phyloP scores from a whole-genome alignment of 2,329 filamentous ascomycete species.

The Aspergillus carbonarius region DNA sequence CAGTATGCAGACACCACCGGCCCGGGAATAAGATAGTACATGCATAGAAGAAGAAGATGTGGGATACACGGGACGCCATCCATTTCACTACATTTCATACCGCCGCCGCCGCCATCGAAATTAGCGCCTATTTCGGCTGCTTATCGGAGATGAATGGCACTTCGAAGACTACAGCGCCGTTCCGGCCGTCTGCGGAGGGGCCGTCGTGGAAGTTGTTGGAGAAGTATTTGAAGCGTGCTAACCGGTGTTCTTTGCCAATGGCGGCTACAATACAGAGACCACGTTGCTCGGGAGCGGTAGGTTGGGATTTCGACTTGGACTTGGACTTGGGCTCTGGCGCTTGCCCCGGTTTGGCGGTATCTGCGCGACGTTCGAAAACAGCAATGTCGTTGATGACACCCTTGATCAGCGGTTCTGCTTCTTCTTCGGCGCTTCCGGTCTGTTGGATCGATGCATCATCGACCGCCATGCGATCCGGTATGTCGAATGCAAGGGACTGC shows the following conservation, averaged over 20 bases:
- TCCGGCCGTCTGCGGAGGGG: slow-evolving; percentile 57
- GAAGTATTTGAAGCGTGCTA: slow-evolving; percentile 73
- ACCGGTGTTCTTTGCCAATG: slow-evolving; percentile 78
- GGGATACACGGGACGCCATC: neutral
- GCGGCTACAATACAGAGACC: slow-evolving; percentile 84
- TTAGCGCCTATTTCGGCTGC: slow-evolving; percentile 7
- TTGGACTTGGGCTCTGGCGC: slow-evolving; percentile 23
- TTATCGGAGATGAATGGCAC: slow-evolving; percentile 53
- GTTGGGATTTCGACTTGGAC: slow-evolving; percentile 13
- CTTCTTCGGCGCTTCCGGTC: slow-evolving; percentile 15
- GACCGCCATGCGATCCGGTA: slow-evolving; percentile 23
- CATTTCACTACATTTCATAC: slow-evolving; percentile 9
- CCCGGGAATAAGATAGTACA: slow-evolving; percentile 16
- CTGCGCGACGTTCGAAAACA: slow-evolving; percentile 73
- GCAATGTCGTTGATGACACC: slow-evolving; percentile 88
- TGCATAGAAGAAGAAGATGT: slow-evolving; percentile 1
- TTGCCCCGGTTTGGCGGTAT: slow-evolving; percentile 27
- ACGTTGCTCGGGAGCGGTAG: slow-evolving; percentile 43
- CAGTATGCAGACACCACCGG: slow-evolving; percentile 14
- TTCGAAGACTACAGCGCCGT: slow-evolving; percentile 86
- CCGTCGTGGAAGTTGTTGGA: slow-evolving; percentile 39
- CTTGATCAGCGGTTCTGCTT: slow-evolving; percentile 50
- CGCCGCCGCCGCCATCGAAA: neutral
- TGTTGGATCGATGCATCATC: slow-evolving; percentile 19
- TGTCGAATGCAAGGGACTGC: slow-evolving; percentile 32